Evolutionary conservation across 768 basidiomycete genomes (phyloP).

Genomic region (Cyclocybe cylindracea): DNA sequence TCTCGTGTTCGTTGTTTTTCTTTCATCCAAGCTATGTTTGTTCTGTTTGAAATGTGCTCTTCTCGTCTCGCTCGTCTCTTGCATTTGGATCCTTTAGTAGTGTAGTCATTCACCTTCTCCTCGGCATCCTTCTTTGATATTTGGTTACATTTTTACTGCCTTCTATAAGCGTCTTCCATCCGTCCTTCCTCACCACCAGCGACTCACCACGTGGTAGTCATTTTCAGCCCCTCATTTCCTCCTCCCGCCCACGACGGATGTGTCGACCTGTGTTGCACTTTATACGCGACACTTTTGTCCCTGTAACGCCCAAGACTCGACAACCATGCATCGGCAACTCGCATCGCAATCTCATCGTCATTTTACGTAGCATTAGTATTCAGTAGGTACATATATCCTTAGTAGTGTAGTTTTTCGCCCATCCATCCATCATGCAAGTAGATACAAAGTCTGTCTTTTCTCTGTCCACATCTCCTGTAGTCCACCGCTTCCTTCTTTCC

Average conservation of each 20-base stretch:
- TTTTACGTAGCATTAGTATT: slow-evolving; percentile 57
- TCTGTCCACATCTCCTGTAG: slow-evolving; percentile 4
- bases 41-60: slow-evolving; percentile 20
- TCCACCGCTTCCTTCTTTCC: slow-evolving; percentile 7
- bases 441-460: slow-evolving; percentile 31
- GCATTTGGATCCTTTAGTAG: slow-evolving; percentile 47
- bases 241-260: background rate
- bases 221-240: background rate
- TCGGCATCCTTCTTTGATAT: background rate
- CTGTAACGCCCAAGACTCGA: slow-evolving; percentile 5
- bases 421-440: slow-evolving; percentile 49
- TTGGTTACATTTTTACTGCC: slow-evolving; percentile 2
- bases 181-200: background rate
- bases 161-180: background rate
- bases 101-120: slow-evolving; percentile 17
- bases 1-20: background rate
- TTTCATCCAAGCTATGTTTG: slow-evolving; percentile 19
- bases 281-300: slow-evolving; percentile 1
- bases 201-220: background rate
- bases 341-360: slow-evolving; percentile 27
- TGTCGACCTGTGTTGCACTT: background rate
- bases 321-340: background rate
- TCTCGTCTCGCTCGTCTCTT: slow-evolving; percentile 43
- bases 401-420: slow-evolving; percentile 46
- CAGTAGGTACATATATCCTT: slow-evolving; percentile 34